Percentiles rank a stretch among this genome's conserved stretches.
These are phyloP conservation scores for Stephania japonica DNA, from an alignment of 164 flowering plant genomes.

Conservation along the genomic window DNA sequence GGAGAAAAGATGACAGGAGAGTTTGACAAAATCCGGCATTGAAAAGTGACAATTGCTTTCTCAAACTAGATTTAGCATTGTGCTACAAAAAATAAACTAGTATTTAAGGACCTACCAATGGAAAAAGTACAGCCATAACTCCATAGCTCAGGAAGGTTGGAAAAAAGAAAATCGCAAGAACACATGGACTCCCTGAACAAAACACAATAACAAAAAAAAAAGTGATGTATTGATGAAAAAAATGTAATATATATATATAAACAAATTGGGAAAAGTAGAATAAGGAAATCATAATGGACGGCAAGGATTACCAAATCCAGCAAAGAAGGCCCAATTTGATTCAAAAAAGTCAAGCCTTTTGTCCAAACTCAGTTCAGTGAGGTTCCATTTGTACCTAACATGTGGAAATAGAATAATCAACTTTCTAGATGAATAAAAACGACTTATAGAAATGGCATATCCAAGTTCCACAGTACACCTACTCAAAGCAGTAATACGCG, in stretches of 20 bases:
- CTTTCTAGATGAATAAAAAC: conserved; percentile 3
- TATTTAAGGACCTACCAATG: conserved; percentile 49
- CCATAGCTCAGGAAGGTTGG: conserved; percentile 87
- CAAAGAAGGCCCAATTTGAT: conserved; percentile 92
- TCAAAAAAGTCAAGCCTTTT: conserved; percentile 85
- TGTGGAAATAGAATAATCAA: conserved; percentile 7
- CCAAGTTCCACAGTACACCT: conserved; percentile 25
- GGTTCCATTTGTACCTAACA: conserved; percentile 89
- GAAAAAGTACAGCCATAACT: conserved; percentile 85
- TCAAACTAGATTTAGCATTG: neutral
- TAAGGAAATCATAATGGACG: neutral
- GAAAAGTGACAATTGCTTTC: no score
- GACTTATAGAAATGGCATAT: neutral
- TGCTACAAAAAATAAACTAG: neutral
- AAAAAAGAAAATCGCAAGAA: conserved; percentile 69
- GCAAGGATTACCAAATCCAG: conserved; percentile 75
- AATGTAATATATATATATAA: neutral
- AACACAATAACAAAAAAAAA: neutral
- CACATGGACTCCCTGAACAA: conserved; percentile 88
- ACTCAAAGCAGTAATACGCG: conserved; percentile 96
- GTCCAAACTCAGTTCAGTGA: conserved; percentile 63
- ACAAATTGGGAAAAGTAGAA: neutral
- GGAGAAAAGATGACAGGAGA: no score
- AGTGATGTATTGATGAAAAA: neutral
- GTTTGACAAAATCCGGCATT: no score